These are phyloP conservation scores for Gracilariopsis chorda DNA, from an alignment of 23 red algal genomes.

Conservation along the genomic window DNA sequence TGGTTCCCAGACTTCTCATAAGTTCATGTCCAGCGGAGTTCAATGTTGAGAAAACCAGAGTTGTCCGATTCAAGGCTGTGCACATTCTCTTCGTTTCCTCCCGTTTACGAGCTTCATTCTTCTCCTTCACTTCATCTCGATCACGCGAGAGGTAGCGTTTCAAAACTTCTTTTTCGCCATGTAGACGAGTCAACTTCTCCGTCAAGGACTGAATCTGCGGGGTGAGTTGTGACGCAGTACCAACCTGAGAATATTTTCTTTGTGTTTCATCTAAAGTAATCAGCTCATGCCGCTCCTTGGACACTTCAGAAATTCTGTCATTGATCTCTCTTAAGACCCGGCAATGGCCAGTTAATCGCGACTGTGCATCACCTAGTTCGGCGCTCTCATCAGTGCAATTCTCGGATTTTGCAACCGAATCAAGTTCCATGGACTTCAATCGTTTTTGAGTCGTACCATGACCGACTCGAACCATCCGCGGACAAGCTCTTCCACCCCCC, in stretches of 20 bases:
- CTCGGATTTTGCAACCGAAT: neutral
- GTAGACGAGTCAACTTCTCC: neutral
- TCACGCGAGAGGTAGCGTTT: slow-evolving; percentile 9
- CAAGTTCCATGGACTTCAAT: slow-evolving; percentile 24
- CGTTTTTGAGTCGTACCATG: slow-evolving; percentile 26
- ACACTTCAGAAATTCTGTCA: slow-evolving; percentile 1
- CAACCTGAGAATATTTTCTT: neutral
- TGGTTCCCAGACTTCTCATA: slow-evolving; percentile 17
- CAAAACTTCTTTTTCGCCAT: slow-evolving; percentile 6
- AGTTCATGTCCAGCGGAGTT: slow-evolving; percentile 62
- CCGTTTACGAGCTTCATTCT: neutral
- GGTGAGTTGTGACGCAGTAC: neutral
- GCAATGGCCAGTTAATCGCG: neutral
- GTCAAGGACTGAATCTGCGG: neutral
- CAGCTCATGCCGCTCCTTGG: neutral
- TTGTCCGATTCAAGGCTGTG: slow-evolving; percentile 42
- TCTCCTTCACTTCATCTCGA: neutral
- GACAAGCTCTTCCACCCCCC: slow-evolving; percentile 22
- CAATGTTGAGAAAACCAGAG: slow-evolving; percentile 70
- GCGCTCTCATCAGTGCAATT: neutral
- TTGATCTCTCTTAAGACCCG: slow-evolving; percentile 10
- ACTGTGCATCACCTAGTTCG: neutral
- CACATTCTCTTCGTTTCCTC: slow-evolving; percentile 22
- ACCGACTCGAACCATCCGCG: slow-evolving; percentile 72
- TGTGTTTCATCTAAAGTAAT: neutral